Evolutionary conservation across 805 yeast species (phyloP), one percentile per base, ranked within the genome.

Genomic region (Ogataea trehalophila): DNA sequence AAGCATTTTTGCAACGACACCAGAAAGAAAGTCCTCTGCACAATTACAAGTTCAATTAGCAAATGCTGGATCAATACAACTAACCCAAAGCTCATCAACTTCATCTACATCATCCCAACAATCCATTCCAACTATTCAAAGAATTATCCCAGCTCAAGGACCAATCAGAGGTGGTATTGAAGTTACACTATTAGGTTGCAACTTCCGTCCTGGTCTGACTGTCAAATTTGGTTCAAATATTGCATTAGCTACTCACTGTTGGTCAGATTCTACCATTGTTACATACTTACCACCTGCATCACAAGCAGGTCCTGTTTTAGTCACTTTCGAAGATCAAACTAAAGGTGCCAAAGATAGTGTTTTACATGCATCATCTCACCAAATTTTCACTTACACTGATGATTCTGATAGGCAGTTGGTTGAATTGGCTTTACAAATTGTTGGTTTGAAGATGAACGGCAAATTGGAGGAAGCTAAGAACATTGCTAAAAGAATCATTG

Each of bases 101-200:
- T 11, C 44, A 34, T 18, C 45, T 6, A 26, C 51, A n/a, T 14
- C 42, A 35, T 37, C 29, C 6, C 20, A 53, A 37, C 39, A 60
- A 31, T 26, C 31, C 33, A 26, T 23, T 13, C 95, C 95, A 1
- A 62, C 76, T 0, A 83, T 92, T 45, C 92, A 89, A 63, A 76
- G 96, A 49, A 85, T 94, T 11, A 91, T 94, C 48, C 99, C 99
- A 1, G 85, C 95, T 0, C 94, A 87, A 64, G 99, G 99, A 2
- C 96, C 97, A 9, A 78, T 90, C 13, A 77, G 96, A 53, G 99
- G 99, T 55, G 99, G 99, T 37, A 84, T 91, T 39, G 99, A 94
- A 65, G 87, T 94, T 7, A 94, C 99, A 0, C 70, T 94, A 43
- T 71, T 94, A 39, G 99, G 99, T 2, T 76, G 83, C 42, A 87